Evolutionary conservation across 495 filamentous ascomycete species (phyloP).

Genomic region (Aspergillus steynii): DNA sequence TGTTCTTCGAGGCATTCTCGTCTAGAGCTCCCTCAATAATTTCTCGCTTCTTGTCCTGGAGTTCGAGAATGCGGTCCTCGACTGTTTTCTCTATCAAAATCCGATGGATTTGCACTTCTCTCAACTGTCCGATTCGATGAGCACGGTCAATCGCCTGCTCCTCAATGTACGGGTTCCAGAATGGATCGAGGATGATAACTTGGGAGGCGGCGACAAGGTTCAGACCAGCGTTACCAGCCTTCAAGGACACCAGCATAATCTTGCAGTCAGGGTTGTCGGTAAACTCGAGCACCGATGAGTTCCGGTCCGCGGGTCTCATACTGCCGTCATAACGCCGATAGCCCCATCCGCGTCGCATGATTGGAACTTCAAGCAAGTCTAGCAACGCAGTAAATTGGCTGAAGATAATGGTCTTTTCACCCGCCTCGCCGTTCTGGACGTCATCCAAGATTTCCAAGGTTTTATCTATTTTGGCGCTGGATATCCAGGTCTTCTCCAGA

Average conservation of each 20-base stretch:
- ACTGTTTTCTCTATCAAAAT: constrained; percentile 77
- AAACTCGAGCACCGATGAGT: constrained; percentile 72
- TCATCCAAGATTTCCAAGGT: constrained; percentile 65
- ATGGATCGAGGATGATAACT: constrained; percentile 91
- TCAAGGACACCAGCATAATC: constrained; percentile 86
- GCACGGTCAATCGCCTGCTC: constrained; percentile 94
- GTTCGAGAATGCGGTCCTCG: constrained; percentile 81
- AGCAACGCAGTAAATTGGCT: constrained; percentile 89
- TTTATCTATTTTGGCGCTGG: constrained; percentile 79
- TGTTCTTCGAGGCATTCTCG: constrained; percentile 66
- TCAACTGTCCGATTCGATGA: constrained; percentile 83
- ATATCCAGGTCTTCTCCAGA: constrained; percentile 64
- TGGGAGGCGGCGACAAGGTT: constrained; percentile 86
- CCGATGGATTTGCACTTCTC: constrained; percentile 75
- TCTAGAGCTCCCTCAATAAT: constrained; percentile 82
- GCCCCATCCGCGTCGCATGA: constrained; percentile 59
- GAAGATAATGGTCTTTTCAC: constrained; percentile 89
- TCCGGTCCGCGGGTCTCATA: constrained; percentile 70
- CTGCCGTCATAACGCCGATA: constrained; percentile 85
- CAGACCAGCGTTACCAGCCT: constrained; percentile 87
- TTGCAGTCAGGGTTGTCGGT: constrained; percentile 61
- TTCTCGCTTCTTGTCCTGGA: constrained; percentile 83
- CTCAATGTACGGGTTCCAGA: constrained; percentile 96
- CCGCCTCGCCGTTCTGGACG: constrained; percentile 44
- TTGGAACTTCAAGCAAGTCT: constrained; percentile 89